Evolutionary conservation across 306 rosid species (phyloP).

Genomic region (barrel medic (Medicago truncatula)): MtrunA17r5.0-ANR NC_053044.1:41911001-41911500

Average conservation of each 20-base stretch:
- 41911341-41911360: constrained; percentile 20
- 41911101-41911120: constrained; percentile 61
- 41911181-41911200: constrained; percentile 66
- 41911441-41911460: constrained; percentile 58
- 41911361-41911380: constrained; percentile 46
- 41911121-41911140: constrained; percentile 52
- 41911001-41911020: constrained; percentile 71
- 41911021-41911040: constrained; percentile 59
- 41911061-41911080: constrained; percentile 65
- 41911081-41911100: constrained; percentile 63
- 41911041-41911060: constrained; percentile 68
- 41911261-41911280: constrained; percentile 84
- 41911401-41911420: constrained; percentile 35
- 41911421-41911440: constrained; percentile 70
- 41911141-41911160: constrained; percentile 73
- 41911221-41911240: constrained; percentile 71
- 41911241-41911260: constrained; percentile 76
- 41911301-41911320: constrained; percentile 80
- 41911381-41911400: background rate
- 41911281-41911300: constrained; percentile 83
- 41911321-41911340: constrained; percentile 51
- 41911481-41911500: constrained; percentile 37
- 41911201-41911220: constrained; percentile 66
- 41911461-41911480: constrained; percentile 56
- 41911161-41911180: constrained; percentile 66